Conservation (phyloP, 805 yeast genomes). For the Suhomyces sp. region DNA sequence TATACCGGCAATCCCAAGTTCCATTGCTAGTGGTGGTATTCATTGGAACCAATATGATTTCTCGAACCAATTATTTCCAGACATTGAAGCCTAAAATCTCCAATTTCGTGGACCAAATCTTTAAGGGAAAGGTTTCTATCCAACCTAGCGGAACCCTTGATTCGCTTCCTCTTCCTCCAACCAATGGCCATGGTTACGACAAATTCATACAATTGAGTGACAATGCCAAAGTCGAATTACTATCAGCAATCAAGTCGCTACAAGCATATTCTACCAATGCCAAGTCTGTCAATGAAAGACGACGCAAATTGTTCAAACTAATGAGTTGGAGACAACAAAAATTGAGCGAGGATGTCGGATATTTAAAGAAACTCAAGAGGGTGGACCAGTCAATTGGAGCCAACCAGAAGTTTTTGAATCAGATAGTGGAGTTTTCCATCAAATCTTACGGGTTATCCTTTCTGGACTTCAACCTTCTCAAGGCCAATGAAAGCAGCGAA, state of each 20-base stretch:
- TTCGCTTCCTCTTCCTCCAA: neutral
- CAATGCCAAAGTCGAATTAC: constrained; percentile 27
- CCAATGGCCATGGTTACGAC: constrained; percentile 7
- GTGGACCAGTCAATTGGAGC: constrained; percentile 47
- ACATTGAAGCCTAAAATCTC: constrained; percentile 10
- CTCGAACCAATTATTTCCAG: constrained; percentile 25
- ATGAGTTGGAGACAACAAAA: constrained; percentile 59
- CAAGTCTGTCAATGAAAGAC: constrained; percentile 45
- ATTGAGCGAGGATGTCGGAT: constrained; percentile 51
- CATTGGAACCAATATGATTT: constrained; percentile 32
- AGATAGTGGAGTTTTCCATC: constrained; percentile 46
- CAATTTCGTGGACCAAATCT: neutral
- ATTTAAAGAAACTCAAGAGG: constrained; percentile 49
- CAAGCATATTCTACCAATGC: constrained; percentile 41
- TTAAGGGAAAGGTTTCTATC: neutral
- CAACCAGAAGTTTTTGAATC: constrained; percentile 50
- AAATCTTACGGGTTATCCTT: constrained; percentile 44
- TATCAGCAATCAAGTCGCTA: constrained; percentile 48
- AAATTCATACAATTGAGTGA: constrained; percentile 18
- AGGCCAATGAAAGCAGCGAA: constrained; percentile 3
- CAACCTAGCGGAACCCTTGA: neutral
- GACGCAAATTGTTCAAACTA: constrained; percentile 42
- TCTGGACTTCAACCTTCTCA: constrained; percentile 24
- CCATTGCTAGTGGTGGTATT: constrained; percentile 31
- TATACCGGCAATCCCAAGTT: constrained; percentile 21